These are phyloP conservation scores for Lentinula guzmanii DNA, from an alignment of 768 basidiomycete genomes.

Conservation along the genomic window DNA sequence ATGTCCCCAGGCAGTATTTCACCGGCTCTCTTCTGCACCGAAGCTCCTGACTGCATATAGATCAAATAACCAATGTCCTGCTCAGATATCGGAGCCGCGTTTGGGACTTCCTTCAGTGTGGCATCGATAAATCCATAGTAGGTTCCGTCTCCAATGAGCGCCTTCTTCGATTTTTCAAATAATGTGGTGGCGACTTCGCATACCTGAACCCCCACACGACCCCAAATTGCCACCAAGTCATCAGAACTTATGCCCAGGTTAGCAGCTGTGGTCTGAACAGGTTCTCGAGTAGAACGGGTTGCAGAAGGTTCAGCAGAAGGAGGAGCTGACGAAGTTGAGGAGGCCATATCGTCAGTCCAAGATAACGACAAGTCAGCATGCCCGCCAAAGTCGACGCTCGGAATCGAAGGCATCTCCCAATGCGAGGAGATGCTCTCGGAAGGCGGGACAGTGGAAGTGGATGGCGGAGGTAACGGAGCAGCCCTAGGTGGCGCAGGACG, in stretches of 20 bases:
- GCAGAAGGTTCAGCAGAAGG: constrained; percentile 19
- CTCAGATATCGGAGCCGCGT: constrained; percentile 37
- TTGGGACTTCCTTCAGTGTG: constrained; percentile 61
- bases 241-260: constrained; percentile 42
- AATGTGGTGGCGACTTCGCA: constrained; percentile 63
- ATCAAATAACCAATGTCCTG: constrained; percentile 66
- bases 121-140: constrained; percentile 72
- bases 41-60: constrained; percentile 60
- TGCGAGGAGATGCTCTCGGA: constrained; percentile 36
- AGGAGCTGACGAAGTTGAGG: constrained; percentile 21
- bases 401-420: constrained; percentile 65
- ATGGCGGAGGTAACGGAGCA: constrained; percentile 32
- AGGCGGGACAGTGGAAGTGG: constrained; percentile 19
- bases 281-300: constrained; percentile 11
- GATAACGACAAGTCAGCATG: constrained; percentile 49
- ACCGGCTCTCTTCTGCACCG: constrained; percentile 67
- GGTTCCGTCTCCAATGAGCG: constrained; percentile 80
- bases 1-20: constrained; percentile 89
- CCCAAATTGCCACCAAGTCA: constrained; percentile 66
- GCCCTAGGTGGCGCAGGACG: constrained; percentile 29
- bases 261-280: constrained; percentile 9
- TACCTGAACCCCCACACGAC: constrained; percentile 69
- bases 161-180: constrained; percentile 70
- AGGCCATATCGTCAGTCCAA: constrained; percentile 56
- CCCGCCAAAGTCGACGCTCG: constrained; percentile 51